Conservation (phyloP, 2,329 filamentous ascomycete species). For the Alternaria triticimaculans region DNA sequence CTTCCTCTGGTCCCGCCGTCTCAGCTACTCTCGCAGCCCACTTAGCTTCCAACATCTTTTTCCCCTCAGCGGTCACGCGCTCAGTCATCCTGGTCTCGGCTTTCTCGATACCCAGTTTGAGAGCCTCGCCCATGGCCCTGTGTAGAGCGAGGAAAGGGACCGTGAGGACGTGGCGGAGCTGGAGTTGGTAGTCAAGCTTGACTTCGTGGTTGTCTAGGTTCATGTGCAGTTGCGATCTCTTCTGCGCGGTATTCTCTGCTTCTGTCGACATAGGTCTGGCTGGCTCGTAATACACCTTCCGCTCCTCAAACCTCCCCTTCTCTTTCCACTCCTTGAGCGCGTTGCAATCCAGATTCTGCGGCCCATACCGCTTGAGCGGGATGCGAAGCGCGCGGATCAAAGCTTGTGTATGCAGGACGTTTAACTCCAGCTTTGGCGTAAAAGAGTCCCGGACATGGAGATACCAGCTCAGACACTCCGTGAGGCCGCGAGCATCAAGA, state of each 20-base stretch:
- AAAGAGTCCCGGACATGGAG: constrained; percentile 19
- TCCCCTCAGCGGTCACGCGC: background rate
- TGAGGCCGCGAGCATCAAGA: constrained; percentile 27
- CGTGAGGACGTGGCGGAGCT: constrained; percentile 24
- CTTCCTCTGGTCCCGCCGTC: background rate
- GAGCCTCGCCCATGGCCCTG: constrained; percentile 16
- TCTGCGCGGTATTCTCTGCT: background rate
- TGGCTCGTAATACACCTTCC: constrained; percentile 1
- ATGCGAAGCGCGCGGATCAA: constrained; percentile 25
- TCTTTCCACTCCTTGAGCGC: constrained; percentile 27
- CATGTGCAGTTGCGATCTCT: constrained; percentile 13
- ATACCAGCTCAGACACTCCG: constrained; percentile 32
- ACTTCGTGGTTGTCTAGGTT: constrained; percentile 14
- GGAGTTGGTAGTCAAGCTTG: constrained; percentile 6
- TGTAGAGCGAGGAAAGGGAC: constrained; percentile 31
- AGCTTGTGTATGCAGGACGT: constrained; percentile 34
- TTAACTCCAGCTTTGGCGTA: constrained; percentile 29
- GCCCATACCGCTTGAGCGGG: constrained; percentile 20
- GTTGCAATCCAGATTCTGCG: constrained; percentile 28
- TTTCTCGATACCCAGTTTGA: constrained; percentile 29
- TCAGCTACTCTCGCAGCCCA: background rate
- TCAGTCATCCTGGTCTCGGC: constrained; percentile 9
- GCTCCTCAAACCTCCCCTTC: constrained; percentile 16
- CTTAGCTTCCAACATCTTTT: background rate
- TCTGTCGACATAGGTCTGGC: background rate